These are phyloP conservation scores for Royoungia palumana DNA, from an alignment of 768 basidiomycete genomes.

Conservation along the genomic window DNA sequence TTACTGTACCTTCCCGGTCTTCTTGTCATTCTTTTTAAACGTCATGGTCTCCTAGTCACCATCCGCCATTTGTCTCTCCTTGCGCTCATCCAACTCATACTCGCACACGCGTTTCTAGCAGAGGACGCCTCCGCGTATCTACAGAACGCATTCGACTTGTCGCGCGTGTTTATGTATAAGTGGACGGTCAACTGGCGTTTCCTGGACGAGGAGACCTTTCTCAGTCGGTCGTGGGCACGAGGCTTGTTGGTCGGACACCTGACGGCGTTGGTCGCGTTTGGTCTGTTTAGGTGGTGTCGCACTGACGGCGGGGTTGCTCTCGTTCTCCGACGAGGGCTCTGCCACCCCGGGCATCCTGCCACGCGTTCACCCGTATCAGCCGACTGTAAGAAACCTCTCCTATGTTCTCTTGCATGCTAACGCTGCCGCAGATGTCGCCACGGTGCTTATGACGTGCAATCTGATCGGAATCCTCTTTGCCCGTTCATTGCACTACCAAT, in stretches of 20 bases:
- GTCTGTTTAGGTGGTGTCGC: slow-evolving; percentile 71
- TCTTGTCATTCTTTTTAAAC: slow-evolving; percentile 76
- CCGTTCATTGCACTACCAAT: slow-evolving; percentile 95
- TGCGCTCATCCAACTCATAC: slow-evolving; percentile 44
- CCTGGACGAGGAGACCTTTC: slow-evolving; percentile 71
- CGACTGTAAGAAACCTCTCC: slow-evolving; percentile 49
- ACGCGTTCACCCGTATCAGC: slow-evolving; percentile 45
- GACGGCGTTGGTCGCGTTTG: slow-evolving; percentile 58
- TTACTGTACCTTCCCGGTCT: slow-evolving; percentile 88
- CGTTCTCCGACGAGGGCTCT: slow-evolving; percentile 55
- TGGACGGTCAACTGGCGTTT: slow-evolving; percentile 99
- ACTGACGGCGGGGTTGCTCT: slow-evolving; percentile 61
- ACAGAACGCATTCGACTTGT: slow-evolving; percentile 78
- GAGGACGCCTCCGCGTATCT: slow-evolving; percentile 64
- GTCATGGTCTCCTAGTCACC: slow-evolving; percentile 54
- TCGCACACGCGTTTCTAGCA: slow-evolving; percentile 70
- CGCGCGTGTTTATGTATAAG: slow-evolving; percentile 84
- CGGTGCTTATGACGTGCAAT: slow-evolving; percentile 87
- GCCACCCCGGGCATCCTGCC: slow-evolving; percentile 49
- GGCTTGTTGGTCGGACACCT: slow-evolving; percentile 67
- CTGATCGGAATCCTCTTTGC: slow-evolving; percentile 89
- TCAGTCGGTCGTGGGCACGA: slow-evolving; percentile 58
- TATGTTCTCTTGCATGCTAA: slow-evolving; percentile 13
- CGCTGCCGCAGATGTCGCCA: slow-evolving; percentile 60
- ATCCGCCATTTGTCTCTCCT: slow-evolving; percentile 46